A percentile compares a stretch with the other conserved stretches of the same genome.
Conservation (phyloP, 306 rosid species). For the Spatholobus suberectus region DNA sequence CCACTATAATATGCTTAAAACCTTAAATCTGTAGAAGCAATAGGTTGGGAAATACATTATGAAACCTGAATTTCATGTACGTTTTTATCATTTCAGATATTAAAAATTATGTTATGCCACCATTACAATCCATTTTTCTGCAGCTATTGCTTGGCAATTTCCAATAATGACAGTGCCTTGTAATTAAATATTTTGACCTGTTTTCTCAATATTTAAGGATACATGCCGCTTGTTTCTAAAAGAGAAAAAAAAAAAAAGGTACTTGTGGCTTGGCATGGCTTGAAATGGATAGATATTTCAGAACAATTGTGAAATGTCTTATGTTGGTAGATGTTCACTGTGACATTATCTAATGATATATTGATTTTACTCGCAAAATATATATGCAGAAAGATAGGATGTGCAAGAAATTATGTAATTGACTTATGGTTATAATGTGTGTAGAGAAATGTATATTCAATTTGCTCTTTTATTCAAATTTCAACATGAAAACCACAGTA, state of each 20-base stretch:
- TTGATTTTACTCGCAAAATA: conserved; percentile 2
- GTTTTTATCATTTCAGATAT: not conserved
- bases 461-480: conserved; percentile 16
- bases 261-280: not conserved
- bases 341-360: conserved; percentile 5
- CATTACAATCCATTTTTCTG: not conserved
- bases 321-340: not conserved
- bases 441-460: conserved; percentile 16
- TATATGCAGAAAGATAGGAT: not conserved
- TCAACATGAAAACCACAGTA: conserved; percentile 20
- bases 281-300: conserved; percentile 6
- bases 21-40: conserved; percentile 21
- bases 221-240: not conserved
- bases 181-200: not conserved
- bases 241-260: not conserved
- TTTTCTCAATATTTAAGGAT: conserved; percentile 2
- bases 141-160: not conserved
- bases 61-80: conserved; percentile 13
- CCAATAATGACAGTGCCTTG: conserved; percentile 6
- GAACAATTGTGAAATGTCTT: conserved; percentile 20
- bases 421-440: not conserved
- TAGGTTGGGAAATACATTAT: conserved; percentile 19
- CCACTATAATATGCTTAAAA: conserved; percentile 23
- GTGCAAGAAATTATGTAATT: conserved; percentile 16
- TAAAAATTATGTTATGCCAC: conserved; percentile 4